These are phyloP conservation scores for Inosperma sp. DNA, from an alignment of 768 basidiomycete genomes.

Conservation along the genomic window DNA sequence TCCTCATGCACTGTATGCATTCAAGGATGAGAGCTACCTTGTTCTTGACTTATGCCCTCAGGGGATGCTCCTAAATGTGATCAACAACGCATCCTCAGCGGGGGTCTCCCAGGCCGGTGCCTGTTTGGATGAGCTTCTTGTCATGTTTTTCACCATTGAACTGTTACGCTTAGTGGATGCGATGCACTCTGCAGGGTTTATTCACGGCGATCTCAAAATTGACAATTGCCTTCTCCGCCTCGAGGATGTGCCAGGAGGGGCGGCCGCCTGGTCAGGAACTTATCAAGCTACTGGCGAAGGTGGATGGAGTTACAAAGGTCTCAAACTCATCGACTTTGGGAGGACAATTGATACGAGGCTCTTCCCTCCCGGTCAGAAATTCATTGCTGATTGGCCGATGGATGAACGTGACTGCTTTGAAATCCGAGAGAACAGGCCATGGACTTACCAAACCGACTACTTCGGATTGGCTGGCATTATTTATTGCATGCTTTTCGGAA, in stretches of 20 bases:
- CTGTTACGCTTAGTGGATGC: conserved; percentile 77
- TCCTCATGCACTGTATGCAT: conserved; percentile 79
- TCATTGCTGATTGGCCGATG: conserved; percentile 81
- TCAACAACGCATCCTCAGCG: conserved; percentile 75
- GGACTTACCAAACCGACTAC: conserved; percentile 97
- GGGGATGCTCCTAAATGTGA: conserved; percentile 86
- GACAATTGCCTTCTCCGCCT: conserved; percentile 97
- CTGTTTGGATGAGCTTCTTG: conserved; percentile 87
- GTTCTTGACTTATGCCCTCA: conserved; percentile 85
- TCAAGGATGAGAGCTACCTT: conserved; percentile 84
- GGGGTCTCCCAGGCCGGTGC: conserved; percentile 78
- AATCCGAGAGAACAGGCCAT: conserved; percentile 74
- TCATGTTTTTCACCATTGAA: conserved; percentile 93
- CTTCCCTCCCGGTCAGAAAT: conserved; percentile 77
- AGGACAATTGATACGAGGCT: conserved; percentile 81
- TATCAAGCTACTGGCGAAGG: conserved; percentile 76
- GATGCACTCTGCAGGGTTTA: conserved; percentile 78
- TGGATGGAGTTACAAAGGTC: conserved; percentile 85
- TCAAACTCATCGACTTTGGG: conserved; percentile 97
- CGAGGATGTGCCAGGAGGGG: conserved; percentile 71
- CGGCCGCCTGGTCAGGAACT: conserved; percentile 62
- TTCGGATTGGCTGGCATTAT: conserved; percentile 92
- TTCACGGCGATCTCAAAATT: conserved; percentile 98
- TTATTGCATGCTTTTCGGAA: conserved; percentile 95
- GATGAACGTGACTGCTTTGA: conserved; percentile 93